A percentile compares a stretch with the other conserved stretches of the same genome.
phyloP scores from a whole-genome alignment of 768 basidiomycete species.

The Trametes cingulata region DNA sequence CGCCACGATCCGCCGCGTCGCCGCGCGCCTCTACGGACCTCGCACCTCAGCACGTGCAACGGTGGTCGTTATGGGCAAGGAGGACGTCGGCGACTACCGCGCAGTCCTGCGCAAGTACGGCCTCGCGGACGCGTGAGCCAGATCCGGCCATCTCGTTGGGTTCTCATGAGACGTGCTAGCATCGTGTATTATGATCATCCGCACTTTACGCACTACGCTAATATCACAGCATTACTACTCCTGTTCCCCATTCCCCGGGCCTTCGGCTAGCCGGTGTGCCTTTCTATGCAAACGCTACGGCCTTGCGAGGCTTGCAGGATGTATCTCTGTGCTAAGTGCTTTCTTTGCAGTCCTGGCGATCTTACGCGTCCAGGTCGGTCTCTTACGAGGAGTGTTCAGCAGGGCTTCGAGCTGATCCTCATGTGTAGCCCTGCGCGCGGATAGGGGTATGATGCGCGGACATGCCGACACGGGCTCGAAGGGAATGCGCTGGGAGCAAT shows the following conservation, averaged over 20 bases:
- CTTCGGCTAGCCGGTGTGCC: neutral
- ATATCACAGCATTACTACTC: neutral
- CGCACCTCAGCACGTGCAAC: slow-evolving; percentile 67
- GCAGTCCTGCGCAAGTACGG: slow-evolving; percentile 70
- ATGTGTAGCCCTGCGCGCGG: neutral
- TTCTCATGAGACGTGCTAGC: neutral
- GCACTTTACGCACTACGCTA: neutral
- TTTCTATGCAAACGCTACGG: neutral
- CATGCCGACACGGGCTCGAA: neutral
- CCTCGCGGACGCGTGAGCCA: slow-evolving; percentile 39
- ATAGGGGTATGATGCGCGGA: neutral
- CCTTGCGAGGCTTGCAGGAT: neutral
- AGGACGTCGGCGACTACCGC: slow-evolving; percentile 71
- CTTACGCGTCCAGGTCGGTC: neutral
- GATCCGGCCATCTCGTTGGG: too few species aligned
- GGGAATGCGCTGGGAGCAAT: neutral
- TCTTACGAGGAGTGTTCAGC: neutral
- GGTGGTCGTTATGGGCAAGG: slow-evolving; percentile 80
- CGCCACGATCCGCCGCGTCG: slow-evolving; percentile 73
- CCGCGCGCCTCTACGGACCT: slow-evolving; percentile 70
- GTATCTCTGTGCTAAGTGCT: neutral
- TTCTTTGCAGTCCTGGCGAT: neutral
- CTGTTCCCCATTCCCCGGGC: neutral
- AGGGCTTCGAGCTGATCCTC: neutral
- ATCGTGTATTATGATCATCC: neutral